A percentile compares a stretch with the other conserved stretches of the same genome.
phyloP scores from a whole-genome alignment of 2,329 filamentous ascomycete species.

The Fusarium protoensiforme region DNA sequence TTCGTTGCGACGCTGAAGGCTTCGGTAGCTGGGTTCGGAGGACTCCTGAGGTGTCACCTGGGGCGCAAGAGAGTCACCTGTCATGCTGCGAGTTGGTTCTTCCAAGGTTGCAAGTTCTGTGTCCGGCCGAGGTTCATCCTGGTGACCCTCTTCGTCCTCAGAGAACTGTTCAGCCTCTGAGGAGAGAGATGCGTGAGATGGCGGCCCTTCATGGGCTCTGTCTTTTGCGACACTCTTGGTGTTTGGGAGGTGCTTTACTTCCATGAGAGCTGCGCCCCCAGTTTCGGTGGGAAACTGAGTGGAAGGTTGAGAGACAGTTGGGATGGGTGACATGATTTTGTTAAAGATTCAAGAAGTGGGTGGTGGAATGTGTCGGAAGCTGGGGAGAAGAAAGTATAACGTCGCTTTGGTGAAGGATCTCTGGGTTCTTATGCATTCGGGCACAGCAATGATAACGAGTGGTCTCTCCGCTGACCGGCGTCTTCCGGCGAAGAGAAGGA shows the following conservation, averaged over 20 bases:
- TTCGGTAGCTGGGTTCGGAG: neutral
- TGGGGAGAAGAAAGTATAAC: no score
- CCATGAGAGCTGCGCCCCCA: neutral
- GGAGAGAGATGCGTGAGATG: neutral
- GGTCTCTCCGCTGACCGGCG: no score
- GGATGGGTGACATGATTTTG: neutral
- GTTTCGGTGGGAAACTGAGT: neutral
- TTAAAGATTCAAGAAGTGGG: no score
- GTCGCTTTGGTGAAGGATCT: neutral
- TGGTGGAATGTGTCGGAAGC: no score
- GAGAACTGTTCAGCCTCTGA: neutral
- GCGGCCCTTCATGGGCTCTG: no score
- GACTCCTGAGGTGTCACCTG: neutral
- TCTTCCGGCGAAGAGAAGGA: no score
- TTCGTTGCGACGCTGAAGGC: neutral
- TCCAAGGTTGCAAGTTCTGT: neutral
- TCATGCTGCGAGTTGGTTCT: no score
- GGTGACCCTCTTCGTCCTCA: neutral
- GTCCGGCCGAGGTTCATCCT: neutral
- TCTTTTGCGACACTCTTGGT: no score
- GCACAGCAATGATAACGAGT: no score
- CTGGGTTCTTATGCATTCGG: neutral
- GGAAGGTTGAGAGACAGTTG: neutral
- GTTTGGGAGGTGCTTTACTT: no score
- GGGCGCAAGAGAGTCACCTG: no score